A percentile compares a stretch with the other conserved stretches of the same genome.
Conservation (phyloP, 164 flowering plant genomes). For the Santalum album region DNA sequence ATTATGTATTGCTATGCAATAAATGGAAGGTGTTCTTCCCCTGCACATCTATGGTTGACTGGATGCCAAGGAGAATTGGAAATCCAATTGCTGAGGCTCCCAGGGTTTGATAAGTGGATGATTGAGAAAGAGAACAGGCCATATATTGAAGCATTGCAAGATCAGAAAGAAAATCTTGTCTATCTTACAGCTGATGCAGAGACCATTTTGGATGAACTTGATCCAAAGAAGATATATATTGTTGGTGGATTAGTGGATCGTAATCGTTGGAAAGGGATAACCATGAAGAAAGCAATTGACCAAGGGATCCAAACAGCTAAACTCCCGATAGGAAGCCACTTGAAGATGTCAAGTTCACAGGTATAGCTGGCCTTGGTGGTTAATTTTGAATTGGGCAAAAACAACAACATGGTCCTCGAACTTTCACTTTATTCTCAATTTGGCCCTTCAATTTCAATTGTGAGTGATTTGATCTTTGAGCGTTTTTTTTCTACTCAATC, state of each 20-base stretch:
- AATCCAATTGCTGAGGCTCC: slow-evolving; percentile 53
- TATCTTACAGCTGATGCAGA: slow-evolving; percentile 93
- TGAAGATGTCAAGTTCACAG: slow-evolving; percentile 96
- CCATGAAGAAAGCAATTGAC: slow-evolving; percentile 82
- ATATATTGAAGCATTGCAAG: slow-evolving; percentile 68
- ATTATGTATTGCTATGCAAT: slow-evolving; percentile 91
- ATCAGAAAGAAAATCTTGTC: slow-evolving; percentile 67
- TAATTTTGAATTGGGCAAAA: no score
- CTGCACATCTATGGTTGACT: slow-evolving; percentile 83
- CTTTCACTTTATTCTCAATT: no score
- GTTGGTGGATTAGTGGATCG: slow-evolving; percentile 94
- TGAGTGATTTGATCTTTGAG: no score
- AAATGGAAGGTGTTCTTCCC: slow-evolving; percentile 53
- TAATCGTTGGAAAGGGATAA: slow-evolving; percentile 89
- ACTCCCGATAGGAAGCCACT: slow-evolving; percentile 75
- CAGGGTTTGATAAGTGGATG: slow-evolving; percentile 83
- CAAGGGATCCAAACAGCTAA: slow-evolving; percentile 88
- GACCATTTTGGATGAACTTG: slow-evolving; percentile 61
- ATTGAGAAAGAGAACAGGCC: slow-evolving; percentile 67
- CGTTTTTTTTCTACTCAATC: no score
- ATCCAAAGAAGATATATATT: slow-evolving; percentile 59
- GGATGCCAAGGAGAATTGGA: slow-evolving; percentile 73
- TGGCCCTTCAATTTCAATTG: no score
- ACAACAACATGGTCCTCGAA: no score
- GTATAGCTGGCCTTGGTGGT: no score